phyloP scores from a whole-genome alignment of 345 rosid genomes.

The Mangifera indica region DNA sequence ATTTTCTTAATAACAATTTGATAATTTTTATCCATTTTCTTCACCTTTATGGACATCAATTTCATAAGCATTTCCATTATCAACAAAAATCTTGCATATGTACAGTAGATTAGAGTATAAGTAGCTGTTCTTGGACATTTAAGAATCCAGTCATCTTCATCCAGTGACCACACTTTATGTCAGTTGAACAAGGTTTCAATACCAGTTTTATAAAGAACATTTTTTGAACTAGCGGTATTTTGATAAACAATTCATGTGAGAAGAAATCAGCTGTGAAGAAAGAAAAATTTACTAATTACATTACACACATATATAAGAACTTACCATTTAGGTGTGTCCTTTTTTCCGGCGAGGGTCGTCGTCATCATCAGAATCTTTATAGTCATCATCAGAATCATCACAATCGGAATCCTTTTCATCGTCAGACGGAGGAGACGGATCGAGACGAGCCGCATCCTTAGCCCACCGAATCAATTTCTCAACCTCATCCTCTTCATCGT shows the following conservation, averaged over 20 bases:
- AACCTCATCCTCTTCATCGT: conserved; percentile 62
- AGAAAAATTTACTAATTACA: not conserved
- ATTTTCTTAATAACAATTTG: too few relatives aligned
- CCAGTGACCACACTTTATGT: too few relatives aligned
- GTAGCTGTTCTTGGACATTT: too few relatives aligned
- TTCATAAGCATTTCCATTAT: too few relatives aligned
- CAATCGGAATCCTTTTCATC: conserved; percentile 35
- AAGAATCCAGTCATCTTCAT: too few relatives aligned
- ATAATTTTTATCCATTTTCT: too few relatives aligned
- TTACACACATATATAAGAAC: not conserved
- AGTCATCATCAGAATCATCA: conserved; percentile 8
- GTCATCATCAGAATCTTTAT: conserved; percentile 12
- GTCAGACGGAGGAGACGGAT: conserved; percentile 58
- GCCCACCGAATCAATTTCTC: conserved; percentile 87
- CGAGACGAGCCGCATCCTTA: conserved; percentile 77
- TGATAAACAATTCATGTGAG: not conserved
- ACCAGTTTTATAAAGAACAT: too few relatives aligned
- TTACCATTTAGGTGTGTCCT: conserved; percentile 10
- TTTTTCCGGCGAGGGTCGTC: not conserved
- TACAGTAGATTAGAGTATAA: too few relatives aligned
- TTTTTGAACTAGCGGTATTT: too few relatives aligned
- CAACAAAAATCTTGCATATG: too few relatives aligned
- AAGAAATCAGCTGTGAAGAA: not conserved
- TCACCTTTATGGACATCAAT: too few relatives aligned
- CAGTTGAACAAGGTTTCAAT: too few relatives aligned